phyloP scores from a whole-genome alignment of 768 basidiomycete species.

The Cubamyces sp. region DNA sequence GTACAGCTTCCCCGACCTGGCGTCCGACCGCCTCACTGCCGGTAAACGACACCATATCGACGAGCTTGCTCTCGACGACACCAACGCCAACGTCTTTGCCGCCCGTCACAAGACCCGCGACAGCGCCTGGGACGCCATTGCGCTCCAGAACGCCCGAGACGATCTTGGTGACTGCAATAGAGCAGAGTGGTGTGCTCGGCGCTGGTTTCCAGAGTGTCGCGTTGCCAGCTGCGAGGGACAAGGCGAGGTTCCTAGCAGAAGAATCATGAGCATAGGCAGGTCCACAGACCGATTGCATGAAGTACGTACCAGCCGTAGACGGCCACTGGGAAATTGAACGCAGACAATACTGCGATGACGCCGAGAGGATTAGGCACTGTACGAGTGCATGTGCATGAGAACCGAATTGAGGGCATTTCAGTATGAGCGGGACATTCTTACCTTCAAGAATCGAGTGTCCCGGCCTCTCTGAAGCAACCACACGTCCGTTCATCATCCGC shows the following conservation, averaged over 20 bases:
- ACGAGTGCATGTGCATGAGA: too few relatives aligned
- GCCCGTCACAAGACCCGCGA: constrained; percentile 82
- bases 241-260: constrained; percentile 78
- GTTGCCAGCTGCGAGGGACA: constrained; percentile 90
- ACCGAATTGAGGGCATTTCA: too few relatives aligned
- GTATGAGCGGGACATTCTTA: constrained; percentile 29
- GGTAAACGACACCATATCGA: constrained; percentile 94
- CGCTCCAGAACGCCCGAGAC: constrained; percentile 77
- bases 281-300: background rate
- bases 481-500: constrained; percentile 90
- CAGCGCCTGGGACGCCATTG: constrained; percentile 84
- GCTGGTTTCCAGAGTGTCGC: constrained; percentile 96
- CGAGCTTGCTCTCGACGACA: constrained; percentile 69
- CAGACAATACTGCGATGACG: constrained; percentile 72
- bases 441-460: constrained; percentile 93
- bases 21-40: constrained; percentile 90
- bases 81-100: constrained; percentile 80
- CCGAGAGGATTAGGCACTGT: constrained; percentile 90
- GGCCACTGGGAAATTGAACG: constrained; percentile 96
- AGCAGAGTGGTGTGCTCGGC: constrained; percentile 82
- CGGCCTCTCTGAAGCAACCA: constrained; percentile 86
- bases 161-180: constrained; percentile 91
- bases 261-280: background rate
- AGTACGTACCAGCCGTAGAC: constrained; percentile 81
- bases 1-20: constrained; percentile 85